Percentiles rank a stretch among this genome's conserved stretches.
Evolutionary conservation across 768 basidiomycete genomes (phyloP).

Genomic region (Termitomyces eurrhizus): DNA sequence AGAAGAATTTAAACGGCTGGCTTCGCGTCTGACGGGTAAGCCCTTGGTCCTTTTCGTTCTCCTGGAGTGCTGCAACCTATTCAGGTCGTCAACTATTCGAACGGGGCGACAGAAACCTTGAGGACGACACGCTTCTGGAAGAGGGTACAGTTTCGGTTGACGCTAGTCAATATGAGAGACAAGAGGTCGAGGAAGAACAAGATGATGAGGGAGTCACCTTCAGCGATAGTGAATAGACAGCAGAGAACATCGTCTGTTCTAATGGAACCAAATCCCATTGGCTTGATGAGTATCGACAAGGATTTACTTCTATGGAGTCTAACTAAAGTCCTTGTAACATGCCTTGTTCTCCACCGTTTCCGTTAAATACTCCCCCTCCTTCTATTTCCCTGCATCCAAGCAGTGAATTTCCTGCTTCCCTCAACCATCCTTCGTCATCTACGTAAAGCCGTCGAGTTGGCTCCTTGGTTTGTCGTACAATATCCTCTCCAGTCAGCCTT

Average conservation of each 20-base stretch:
- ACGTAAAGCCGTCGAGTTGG: slow-evolving; percentile 31
- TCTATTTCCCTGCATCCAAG: slow-evolving; percentile 58
- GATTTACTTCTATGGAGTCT: slow-evolving; percentile 16
- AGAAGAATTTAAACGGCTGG: slow-evolving; percentile 76
- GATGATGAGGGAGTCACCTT: slow-evolving; percentile 69
- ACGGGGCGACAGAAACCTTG: slow-evolving; percentile 61
- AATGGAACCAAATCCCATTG: background rate
- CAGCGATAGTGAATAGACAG: slow-evolving; percentile 79
- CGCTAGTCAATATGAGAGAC: slow-evolving; percentile 82
- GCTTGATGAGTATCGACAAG: background rate
- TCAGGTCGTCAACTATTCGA: slow-evolving; percentile 95
- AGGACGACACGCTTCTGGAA: slow-evolving; percentile 79
- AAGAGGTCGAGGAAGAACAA: slow-evolving; percentile 56
- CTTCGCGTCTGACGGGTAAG: slow-evolving; percentile 66
- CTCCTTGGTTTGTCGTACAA: slow-evolving; percentile 33
- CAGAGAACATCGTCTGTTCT: background rate
- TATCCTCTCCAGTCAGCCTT: slow-evolving; percentile 48
- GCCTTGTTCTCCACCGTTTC: slow-evolving; percentile 49
- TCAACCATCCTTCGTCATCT: slow-evolving; percentile 57
- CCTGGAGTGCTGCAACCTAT: slow-evolving; percentile 1
- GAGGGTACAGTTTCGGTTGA: slow-evolving; percentile 88
- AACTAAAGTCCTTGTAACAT: slow-evolving; percentile 55
- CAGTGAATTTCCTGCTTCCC: slow-evolving; percentile 51
- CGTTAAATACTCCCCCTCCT: slow-evolving; percentile 49
- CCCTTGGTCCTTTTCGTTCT: background rate